phyloP scores from a whole-genome alignment of 192 early-diverging fungal species.

The Backusella sp. region DNA sequence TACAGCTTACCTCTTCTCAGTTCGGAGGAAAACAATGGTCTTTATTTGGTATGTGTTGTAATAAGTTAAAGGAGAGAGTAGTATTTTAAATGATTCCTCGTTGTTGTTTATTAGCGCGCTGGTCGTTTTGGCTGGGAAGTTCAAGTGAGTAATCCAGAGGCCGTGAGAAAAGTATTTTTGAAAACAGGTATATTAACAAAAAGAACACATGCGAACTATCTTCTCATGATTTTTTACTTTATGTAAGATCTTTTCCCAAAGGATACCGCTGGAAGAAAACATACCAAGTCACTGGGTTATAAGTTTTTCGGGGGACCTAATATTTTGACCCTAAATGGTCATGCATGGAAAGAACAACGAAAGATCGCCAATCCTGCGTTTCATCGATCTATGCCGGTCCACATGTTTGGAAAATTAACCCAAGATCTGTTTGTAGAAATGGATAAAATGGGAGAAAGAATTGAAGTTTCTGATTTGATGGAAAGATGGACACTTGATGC shows the following conservation, averaged over 20 bases:
- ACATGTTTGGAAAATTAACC: slow-evolving; percentile 21
- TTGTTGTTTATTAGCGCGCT: background rate
- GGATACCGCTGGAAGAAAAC: background rate
- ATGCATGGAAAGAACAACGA: background rate
- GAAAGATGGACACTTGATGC: slow-evolving; percentile 22
- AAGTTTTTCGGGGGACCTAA: slow-evolving; percentile 8
- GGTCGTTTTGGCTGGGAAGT: background rate
- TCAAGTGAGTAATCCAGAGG: slow-evolving; percentile 1
- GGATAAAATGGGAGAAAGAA: background rate
- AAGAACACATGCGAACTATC: background rate
- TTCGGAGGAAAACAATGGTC: background rate
- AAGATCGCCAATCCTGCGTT: slow-evolving; percentile 27
- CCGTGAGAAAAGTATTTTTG: slow-evolving; percentile 9
- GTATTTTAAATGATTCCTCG: background rate
- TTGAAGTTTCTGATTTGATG: background rate
- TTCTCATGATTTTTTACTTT: background rate
- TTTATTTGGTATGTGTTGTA: background rate
- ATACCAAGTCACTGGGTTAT: background rate
- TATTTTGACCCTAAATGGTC: background rate
- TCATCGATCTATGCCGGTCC: slow-evolving; percentile 24
- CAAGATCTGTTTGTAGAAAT: slow-evolving; percentile 16
- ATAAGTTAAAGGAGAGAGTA: background rate
- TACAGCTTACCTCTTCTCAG: background rate
- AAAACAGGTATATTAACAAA: slow-evolving; percentile 1
- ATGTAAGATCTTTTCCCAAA: slow-evolving; percentile 20